Evolutionary conservation across 164 flowering plant genomes (phyloP), one percentile per base, ranked within the genome.

Genomic region (Magnolia sinica): DNA sequence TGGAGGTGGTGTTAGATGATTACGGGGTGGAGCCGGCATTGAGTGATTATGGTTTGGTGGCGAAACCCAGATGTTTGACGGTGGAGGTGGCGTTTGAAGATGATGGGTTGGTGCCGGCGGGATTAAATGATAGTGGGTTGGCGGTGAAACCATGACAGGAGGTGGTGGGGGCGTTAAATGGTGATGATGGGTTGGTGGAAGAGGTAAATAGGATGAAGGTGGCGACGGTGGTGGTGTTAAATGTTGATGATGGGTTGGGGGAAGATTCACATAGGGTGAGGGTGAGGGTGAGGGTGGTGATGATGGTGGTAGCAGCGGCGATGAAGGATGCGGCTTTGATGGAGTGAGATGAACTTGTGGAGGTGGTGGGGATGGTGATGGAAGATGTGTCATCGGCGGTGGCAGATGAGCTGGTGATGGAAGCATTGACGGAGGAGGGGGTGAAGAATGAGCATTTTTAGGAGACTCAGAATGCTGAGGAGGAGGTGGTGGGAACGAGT

Each of bases 161-260:
- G 76, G 58, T 3, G 70, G 63, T 11, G 76, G 76, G 11, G 76
- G 76, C n/a, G 76, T 31, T 8, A 70, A 66, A 16, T 55, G 74
- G 22, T 73, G n/a, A 23, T 24, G 29, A 8, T 9, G 2, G 16
- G 74, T 37, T 10, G 74, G 74, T 0, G 29, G 7, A 52, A 11
- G 68, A 7, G 64, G 7, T 22, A 14, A 4, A 16, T 61, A 19
- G 7, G 65, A 7, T 63, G 10, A 10, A 1, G 24, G 68, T 65
- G 68, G 68, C 13, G 68, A 27, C 7, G 68, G 68, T 7, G 68
- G 68, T 9, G 68, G 24, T 65, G 68, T 6, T 9, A 11, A 14
- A 20, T 20, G 29, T 10, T 65, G 68, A 4, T 65, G 10, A 20
- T 65, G 27, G 68, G 27, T 22, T 10, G 68, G 68, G 13, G 68